Evolutionary conservation across 176 grass and related monocot species (phyloP), one percentile per base, ranked within the genome.

Genomic region (Thalia dealbata): DNA sequence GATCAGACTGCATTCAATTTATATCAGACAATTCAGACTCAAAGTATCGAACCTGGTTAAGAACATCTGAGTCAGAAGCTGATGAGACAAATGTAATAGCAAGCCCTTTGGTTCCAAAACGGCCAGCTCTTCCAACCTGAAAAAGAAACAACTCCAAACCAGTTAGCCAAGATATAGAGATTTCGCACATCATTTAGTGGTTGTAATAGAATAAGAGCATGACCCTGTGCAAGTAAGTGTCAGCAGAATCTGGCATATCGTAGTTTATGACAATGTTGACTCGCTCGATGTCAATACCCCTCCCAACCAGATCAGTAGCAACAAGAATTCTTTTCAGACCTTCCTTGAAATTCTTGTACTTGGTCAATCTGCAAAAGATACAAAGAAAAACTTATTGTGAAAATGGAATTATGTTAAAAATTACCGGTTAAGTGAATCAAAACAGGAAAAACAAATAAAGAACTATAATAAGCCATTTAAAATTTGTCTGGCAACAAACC

Each of bases 261-360:
- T 95, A 99, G 67, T 99, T 99, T 70, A 99, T 93, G 6, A 99
- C 95, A 67, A 99, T 99, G 75, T 99, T 99, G 63, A 99, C 95
- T 16, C 95, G 95, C 52, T 99, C 95, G 42, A 99, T 99, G 69
- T 99, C 95, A 56, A 99, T 99, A 32, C 90, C 95, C 76, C 95
- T 91, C 64, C 95, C 95, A 42, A 99, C 95, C 65, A 99, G 76
- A 88, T 99, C 95, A 0, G 95, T 99, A 41, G 95, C 95, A 66
- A 91, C 95, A 51, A 99, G 85, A 67, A 99, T 99, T 41, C 95
- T 90, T 79, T 99, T 99, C 77, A 91, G 95, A 6, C 95, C 95
- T 84, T 99, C 95, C 85, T 93, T 99, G 72, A 99, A 99, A 59
- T 84, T 91, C 72, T 99, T 99, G 79, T 99, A 99, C 41, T 84